Conservation (phyloP, 169 alveolate species). For the Perkinsus olseni region DNA sequence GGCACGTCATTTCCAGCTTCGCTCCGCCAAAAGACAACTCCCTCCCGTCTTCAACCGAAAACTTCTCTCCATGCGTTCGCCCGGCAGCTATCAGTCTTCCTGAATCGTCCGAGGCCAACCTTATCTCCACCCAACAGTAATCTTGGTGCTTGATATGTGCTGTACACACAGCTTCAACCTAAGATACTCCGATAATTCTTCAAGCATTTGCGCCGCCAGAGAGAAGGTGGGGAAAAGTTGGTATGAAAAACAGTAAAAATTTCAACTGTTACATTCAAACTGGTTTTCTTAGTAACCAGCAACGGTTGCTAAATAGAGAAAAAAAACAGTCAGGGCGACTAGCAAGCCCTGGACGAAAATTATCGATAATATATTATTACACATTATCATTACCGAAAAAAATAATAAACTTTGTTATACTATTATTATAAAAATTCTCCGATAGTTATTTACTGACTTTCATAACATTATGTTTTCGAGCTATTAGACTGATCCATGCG, state of each 20-base stretch:
- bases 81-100: neutral
- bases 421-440: neutral
- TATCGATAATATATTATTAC: no score
- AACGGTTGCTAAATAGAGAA: no score
- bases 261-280: no score
- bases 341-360: no score
- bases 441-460: neutral
- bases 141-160: neutral
- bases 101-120: neutral
- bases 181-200: neutral
- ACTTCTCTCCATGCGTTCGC: neutral
- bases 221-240: neutral
- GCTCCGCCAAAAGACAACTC: neutral
- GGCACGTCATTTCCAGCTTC: neutral
- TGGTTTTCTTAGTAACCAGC: no score
- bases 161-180: neutral
- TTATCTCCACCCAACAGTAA: neutral
- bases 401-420: neutral
- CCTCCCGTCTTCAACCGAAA: neutral
- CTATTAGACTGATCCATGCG: neutral
- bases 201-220: neutral
- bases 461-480: neutral
- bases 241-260: neutral
- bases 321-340: no score
- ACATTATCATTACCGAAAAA: no score